Conservation (phyloP, 495 filamentous ascomycete genomes). For the Aspergillus mulundensis region DNA sequence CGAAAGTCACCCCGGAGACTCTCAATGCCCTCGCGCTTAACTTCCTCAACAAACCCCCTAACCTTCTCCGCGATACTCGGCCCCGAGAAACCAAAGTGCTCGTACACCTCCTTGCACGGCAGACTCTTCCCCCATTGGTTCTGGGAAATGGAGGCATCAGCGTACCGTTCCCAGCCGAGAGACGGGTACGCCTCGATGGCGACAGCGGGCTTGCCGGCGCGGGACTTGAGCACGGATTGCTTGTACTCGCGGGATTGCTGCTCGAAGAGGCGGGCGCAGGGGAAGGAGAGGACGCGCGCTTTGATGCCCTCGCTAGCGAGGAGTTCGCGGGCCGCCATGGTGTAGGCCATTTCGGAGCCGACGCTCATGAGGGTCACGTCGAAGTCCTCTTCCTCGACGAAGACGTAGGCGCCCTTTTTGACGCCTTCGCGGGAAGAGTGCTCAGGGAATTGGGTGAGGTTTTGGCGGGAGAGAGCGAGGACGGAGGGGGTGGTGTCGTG, state of each 20-base stretch:
- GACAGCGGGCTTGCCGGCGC: slow-evolving; percentile 26
- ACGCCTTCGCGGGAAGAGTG: slow-evolving; percentile 21
- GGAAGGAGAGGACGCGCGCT: slow-evolving; percentile 40
- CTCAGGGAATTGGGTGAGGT: slow-evolving; percentile 15
- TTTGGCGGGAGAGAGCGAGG: slow-evolving; percentile 28
- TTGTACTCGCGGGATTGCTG: slow-evolving; percentile 38
- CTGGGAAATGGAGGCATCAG: slow-evolving; percentile 43
- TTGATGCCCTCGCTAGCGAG: slow-evolving; percentile 16
- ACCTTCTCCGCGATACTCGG: slow-evolving; percentile 32
- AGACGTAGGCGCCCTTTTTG: slow-evolving; percentile 28
- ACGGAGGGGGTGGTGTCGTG: slow-evolving; percentile 18
- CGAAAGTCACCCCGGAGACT: slow-evolving; percentile 8
- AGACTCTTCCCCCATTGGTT: slow-evolving; percentile 37
- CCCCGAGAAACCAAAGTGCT: slow-evolving; percentile 40
- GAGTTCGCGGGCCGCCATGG: slow-evolving; percentile 19
- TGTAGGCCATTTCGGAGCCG: slow-evolving; percentile 29
- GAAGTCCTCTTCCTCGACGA: slow-evolving; percentile 25
- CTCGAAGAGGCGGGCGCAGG: slow-evolving; percentile 42
- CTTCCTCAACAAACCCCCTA: slow-evolving; percentile 11
- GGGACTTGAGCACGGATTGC: slow-evolving; percentile 23
- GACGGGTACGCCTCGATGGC: slow-evolving; percentile 45
- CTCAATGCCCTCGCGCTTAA: slow-evolving; percentile 1
- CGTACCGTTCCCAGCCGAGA: slow-evolving; percentile 51
- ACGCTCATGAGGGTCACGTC: slow-evolving; percentile 30
- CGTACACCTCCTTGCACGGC: slow-evolving; percentile 37